Evolutionary conservation across 2,329 filamentous ascomycete species (phyloP), one percentile per base, ranked within the genome.

Genomic region (Fonsecaea multimorphosa): DNA sequence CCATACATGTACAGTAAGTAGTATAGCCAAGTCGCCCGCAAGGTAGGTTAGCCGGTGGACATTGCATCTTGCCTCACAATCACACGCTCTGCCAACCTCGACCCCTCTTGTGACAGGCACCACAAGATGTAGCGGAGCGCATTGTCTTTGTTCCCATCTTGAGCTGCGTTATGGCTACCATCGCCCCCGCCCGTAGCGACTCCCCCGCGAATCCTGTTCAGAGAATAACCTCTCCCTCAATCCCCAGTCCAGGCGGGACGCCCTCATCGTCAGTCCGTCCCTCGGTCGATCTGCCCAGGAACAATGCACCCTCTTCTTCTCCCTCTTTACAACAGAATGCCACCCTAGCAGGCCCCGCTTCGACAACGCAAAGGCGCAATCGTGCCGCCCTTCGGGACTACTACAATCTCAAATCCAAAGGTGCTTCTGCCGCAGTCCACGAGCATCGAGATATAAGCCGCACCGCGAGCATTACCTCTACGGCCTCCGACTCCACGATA

Each of bases 371-470:
- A 22, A 84, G 86, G 63, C 85, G 90, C 68, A 96, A 96, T 79
- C 91, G 94, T 70, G 87, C 90, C 63, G 94, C 94, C 6, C 85
- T 98, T 22, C 90, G 95, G 73, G 93, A 97, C 75, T 98, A 97
- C 83, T 98, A 98, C 80, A 95, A 95, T 75, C 85, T 98, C 57
- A 89, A 88, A 70, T 76, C 83, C 2, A 75, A 78, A 73, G 73
- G 77, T 60, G 58, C 66, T 61, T 36, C 64, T 14, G 61, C 52
- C 32, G 64, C 56, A 49, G n/a, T 27, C 16, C 31, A 31, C 29
- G 65, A 72, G 24, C 66, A 68, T 54, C 55, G 53, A 32, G 54
- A 63, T 19, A 65, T 70, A 72, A 75, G 59, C 61, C 78, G 73
- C 63, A 76, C 61, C 19, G 64, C 62, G 19, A 71, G 68, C 52